Percentiles rank a stretch among this genome's conserved stretches.
Conservation (phyloP, 192 early-diverging fungal genomes). For the Backusella circina region DNA sequence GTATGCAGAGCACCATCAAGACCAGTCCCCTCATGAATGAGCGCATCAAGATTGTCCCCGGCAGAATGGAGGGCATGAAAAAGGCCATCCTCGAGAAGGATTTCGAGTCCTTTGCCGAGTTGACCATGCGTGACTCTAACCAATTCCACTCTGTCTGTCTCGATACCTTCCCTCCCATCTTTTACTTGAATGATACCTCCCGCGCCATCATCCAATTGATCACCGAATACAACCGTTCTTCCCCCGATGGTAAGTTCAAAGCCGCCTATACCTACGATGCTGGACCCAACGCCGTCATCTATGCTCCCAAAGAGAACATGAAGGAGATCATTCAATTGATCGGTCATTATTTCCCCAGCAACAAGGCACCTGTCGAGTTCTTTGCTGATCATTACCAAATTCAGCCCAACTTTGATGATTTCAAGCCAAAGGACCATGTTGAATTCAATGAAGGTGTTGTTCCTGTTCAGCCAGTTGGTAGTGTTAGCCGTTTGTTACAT, state of each 20-base stretch:
- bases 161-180: slow-evolving; percentile 98
- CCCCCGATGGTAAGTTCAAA: slow-evolving; percentile 49
- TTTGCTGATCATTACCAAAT: slow-evolving; percentile 55
- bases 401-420: slow-evolving; percentile 22
- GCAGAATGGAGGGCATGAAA: slow-evolving; percentile 86
- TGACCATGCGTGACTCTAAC: slow-evolving; percentile 98
- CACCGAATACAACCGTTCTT: slow-evolving; percentile 74
- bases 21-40: slow-evolving; percentile 85
- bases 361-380: slow-evolving; percentile 35
- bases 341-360: slow-evolving; percentile 80
- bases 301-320: slow-evolving; percentile 78
- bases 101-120: slow-evolving; percentile 88
- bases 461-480: slow-evolving; percentile 61
- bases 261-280: slow-evolving; percentile 99
- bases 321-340: slow-evolving; percentile 81
- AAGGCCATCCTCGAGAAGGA: slow-evolving; percentile 79
- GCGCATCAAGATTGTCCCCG: slow-evolving; percentile 88
- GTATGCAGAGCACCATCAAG: slow-evolving; percentile 97
- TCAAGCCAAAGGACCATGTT: slow-evolving; percentile 38
- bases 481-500: slow-evolving; percentile 85
- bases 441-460: slow-evolving; percentile 51
- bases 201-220: slow-evolving; percentile 82
- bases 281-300: slow-evolving; percentile 98
- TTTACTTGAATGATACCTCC: slow-evolving; percentile 96
- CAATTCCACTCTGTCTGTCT: slow-evolving; percentile 98